These are phyloP conservation scores for Dysphania ambrosioides DNA, from an alignment of 148 eudicot species.

Conservation along the genomic window DNA sequence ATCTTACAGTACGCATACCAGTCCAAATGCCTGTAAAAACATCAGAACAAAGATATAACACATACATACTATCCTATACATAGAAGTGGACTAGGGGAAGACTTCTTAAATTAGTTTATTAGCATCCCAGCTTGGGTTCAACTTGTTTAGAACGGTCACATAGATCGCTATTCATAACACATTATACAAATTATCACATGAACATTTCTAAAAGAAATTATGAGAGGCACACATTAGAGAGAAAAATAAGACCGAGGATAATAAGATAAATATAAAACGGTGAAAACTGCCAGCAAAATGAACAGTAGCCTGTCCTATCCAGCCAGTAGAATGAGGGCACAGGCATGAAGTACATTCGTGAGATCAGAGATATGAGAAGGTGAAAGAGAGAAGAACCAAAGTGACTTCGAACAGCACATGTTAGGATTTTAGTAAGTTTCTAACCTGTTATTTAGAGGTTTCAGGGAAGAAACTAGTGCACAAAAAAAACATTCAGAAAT, in stretches of 20 bases:
- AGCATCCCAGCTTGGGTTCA: neutral
- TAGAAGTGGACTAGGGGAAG: neutral
- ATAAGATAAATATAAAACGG: too few species aligned
- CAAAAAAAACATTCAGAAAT: neutral
- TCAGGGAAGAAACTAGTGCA: neutral
- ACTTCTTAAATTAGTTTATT: neutral
- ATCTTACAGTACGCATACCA: constrained; percentile 93
- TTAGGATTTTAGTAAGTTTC: neutral
- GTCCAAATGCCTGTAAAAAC: constrained; percentile 81
- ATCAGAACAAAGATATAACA: neutral
- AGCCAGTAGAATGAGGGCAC: too few species aligned
- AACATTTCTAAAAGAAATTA: too few species aligned
- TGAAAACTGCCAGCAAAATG: too few species aligned
- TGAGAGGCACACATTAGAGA: too few species aligned
- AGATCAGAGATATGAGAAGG: too few species aligned
- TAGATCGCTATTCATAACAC: neutral
- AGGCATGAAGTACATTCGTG: too few species aligned
- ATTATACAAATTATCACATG: neutral
- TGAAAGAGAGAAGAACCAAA: too few species aligned
- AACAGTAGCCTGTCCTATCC: too few species aligned
- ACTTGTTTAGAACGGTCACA: neutral
- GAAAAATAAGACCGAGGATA: too few species aligned
- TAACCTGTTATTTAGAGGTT: neutral
- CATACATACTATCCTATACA: neutral
- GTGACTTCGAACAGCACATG: neutral